phyloP scores from a whole-genome alignment of 129 eudicot genomes.

The Centella asiatica region DNA sequence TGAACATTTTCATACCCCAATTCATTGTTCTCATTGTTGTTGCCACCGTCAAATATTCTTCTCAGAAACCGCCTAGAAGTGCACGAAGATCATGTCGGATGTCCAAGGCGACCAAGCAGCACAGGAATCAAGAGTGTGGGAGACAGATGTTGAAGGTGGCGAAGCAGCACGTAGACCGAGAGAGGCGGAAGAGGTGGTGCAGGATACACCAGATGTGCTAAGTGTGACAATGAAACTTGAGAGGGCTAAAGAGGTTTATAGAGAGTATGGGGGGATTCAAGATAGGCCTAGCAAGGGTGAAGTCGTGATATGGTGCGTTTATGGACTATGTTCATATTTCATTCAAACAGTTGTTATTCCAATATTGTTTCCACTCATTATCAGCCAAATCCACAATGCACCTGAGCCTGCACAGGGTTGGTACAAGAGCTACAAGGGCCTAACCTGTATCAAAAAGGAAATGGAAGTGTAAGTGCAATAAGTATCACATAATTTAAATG shows the following conservation, averaged over 20 bases:
- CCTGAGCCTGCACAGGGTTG: constrained; percentile 51
- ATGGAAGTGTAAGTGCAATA: constrained; percentile 63
- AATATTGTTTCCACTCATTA: constrained; percentile 68
- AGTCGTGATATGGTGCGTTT: constrained; percentile 58
- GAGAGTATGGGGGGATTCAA: constrained; percentile 31
- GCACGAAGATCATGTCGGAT: no score
- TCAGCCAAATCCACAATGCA: constrained; percentile 47
- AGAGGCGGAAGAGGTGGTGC: constrained; percentile 27
- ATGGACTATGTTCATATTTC: constrained; percentile 68
- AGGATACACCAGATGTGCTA: constrained; percentile 22
- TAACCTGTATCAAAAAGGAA: constrained; percentile 42
- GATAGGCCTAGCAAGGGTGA: constrained; percentile 61
- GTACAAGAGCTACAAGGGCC: constrained; percentile 37
- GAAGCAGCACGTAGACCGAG: constrained; percentile 10
- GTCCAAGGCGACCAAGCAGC: no score
- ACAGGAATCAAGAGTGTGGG: constrained; percentile 1
- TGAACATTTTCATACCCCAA: background rate
- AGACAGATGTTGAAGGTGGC: constrained; percentile 6
- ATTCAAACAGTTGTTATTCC: constrained; percentile 73
- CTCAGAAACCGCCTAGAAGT: background rate
- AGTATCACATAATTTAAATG: background rate
- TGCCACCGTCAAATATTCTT: background rate
- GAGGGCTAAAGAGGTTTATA: constrained; percentile 41
- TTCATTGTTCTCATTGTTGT: background rate
- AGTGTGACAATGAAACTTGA: constrained; percentile 34